Base-by-base conservation (phyloP, 1,139 yeast genomes). In the Hemisphaericaspora subhashii region DNA sequence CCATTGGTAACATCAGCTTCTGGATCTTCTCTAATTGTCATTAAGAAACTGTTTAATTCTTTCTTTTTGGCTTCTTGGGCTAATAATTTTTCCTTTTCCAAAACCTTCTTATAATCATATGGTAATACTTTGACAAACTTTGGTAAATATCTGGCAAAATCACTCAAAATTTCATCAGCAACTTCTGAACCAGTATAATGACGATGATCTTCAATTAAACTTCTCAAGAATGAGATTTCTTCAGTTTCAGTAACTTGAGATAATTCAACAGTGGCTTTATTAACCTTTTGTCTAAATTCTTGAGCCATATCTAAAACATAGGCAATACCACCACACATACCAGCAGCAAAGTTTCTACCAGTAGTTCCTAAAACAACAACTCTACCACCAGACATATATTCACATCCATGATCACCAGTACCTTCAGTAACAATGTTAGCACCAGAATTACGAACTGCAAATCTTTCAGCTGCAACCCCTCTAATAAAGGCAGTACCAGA, bases 261-360 rank as follows among this genome's bases (percentile, higher is more conserved):
- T 43, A 92, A 76, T 55, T 86, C 97, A 53, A 92, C 92, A 53
- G 88, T 83, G 50, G 84, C 92, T 35, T 69, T 60, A 68, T 92
- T 92, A 51, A 87, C 90, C 68, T 85, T 85, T 25, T 33, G 31
- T 48, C 72, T 68, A 57, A 92, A 90, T 60, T 89, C 96, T 61
- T 90, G 96, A 39, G 94, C 97, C 76, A 92, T 86, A 56, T 90
- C 96, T 55, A 90, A 75, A 44, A 94, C 97, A 60, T 92, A 92
- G 23, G 96, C 96, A 63, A 92, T 92, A 80, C 98, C 98, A 67
- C 98, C 98, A 55, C 97, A 90, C 87, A 94, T 94, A 74, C 98
- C 98, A 41, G 98, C 96, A 33, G 97, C 98, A 64, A 92, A 92
- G 72, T 89, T 86, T 52, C 98, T 82, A 45, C 96, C 98, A 57